These are phyloP conservation scores for Trichoderma sp. DNA, from an alignment of 2,329 filamentous ascomycete species.

Conservation along the genomic window DNA sequence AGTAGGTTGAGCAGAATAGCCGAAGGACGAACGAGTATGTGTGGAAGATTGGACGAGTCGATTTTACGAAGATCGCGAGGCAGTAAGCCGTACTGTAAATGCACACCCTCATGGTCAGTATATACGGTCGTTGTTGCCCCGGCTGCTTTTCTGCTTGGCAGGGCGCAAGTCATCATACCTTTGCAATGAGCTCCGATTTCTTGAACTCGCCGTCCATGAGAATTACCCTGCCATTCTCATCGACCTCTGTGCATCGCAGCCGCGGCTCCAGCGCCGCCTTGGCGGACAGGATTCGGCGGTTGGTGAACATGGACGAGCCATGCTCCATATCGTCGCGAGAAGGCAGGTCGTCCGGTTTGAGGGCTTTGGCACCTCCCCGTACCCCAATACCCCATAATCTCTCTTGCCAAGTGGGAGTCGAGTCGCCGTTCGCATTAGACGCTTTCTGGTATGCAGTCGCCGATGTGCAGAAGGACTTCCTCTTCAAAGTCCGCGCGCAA, in stretches of 20 bases:
- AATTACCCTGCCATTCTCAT: conserved; percentile 87
- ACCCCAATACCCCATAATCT: conserved; percentile 45
- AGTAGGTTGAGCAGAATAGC: conserved; percentile 93
- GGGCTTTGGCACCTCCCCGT: conserved; percentile 38
- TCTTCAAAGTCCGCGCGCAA: conserved; percentile 18
- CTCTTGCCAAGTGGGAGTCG: conserved; percentile 45
- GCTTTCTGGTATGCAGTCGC: conserved; percentile 22
- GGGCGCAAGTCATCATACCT: conserved; percentile 51
- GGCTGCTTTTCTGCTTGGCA: neutral
- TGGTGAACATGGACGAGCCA: conserved; percentile 58
- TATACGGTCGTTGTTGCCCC: neutral
- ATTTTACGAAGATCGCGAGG: conserved; percentile 97
- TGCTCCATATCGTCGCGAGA: conserved; percentile 56
- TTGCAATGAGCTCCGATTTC: conserved; percentile 95
- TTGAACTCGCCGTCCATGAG: conserved; percentile 94
- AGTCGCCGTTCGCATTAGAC: conserved; percentile 23
- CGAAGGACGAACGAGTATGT: conserved; percentile 89
- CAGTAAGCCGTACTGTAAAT: conserved; percentile 74
- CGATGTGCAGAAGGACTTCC: conserved; percentile 31
- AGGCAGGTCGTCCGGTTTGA: conserved; percentile 59
- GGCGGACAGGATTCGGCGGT: conserved; percentile 65
- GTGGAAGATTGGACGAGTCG: conserved; percentile 90
- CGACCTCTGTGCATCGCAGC: conserved; percentile 90
- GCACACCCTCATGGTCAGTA: conserved; percentile 10
- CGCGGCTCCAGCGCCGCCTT: conserved; percentile 82